Evolutionary conservation across 768 basidiomycete genomes (phyloP).

Genomic region (Pleurotus pulmonarius): DNA sequence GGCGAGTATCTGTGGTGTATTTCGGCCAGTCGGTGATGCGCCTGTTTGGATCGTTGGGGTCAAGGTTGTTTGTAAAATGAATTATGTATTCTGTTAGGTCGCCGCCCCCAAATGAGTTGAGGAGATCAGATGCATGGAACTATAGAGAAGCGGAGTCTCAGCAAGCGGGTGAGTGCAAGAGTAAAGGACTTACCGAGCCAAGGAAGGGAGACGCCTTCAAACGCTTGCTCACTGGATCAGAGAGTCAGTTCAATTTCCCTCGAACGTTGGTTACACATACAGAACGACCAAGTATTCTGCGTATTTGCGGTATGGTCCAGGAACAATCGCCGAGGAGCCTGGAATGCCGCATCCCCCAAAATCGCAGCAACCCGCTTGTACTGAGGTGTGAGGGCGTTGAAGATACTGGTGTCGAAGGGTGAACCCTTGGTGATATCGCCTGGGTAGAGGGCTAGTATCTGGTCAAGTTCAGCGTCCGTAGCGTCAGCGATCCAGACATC

Average conservation of each 20-base stretch:
- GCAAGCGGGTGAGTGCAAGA: background rate
- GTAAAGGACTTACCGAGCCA: conserved; percentile 24
- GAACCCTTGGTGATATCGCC: conserved; percentile 37
- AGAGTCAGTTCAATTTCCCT: background rate
- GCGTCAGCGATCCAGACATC: conserved; percentile 21
- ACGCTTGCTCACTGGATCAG: conserved; percentile 26
- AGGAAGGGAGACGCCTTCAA: conserved; percentile 25
- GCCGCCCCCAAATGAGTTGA: conserved; percentile 20
- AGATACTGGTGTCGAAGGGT: conserved; percentile 41
- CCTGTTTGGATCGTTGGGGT: conserved; percentile 29
- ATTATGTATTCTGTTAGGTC: conserved; percentile 33
- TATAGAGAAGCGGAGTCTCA: conserved; percentile 7
- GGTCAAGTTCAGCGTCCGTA: conserved; percentile 12
- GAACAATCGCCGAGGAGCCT: conserved; percentile 48
- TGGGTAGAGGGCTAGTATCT: conserved; percentile 30
- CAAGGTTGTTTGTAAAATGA: conserved; percentile 27
- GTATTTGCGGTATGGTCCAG: conserved; percentile 36
- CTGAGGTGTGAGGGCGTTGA: conserved; percentile 39
- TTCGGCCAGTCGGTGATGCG: conserved; percentile 25
- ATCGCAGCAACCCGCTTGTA: conserved; percentile 50
- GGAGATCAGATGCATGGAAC: conserved; percentile 31
- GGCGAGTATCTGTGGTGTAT: conserved; percentile 14
- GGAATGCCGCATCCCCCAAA: conserved; percentile 47
- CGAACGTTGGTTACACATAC: conserved; percentile 13
- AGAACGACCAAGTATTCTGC: conserved; percentile 29